Evolutionary conservation across 768 basidiomycete genomes (phyloP), one percentile per base, ranked within the genome.

Genomic region (Lentinus tigrinus): DNA sequence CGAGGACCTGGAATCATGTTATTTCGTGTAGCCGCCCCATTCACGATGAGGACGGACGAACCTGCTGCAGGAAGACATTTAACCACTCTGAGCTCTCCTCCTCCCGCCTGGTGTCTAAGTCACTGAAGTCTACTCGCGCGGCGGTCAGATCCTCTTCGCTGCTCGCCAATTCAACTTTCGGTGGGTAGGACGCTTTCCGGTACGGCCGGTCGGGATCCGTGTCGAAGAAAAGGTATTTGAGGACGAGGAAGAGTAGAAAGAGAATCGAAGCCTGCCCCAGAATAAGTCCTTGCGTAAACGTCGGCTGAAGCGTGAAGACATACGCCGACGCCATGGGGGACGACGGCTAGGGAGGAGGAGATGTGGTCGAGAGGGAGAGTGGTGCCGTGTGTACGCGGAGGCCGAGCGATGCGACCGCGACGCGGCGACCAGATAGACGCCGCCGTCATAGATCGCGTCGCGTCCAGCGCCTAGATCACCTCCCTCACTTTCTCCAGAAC

Each of bases 141-240:
- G 48, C 16, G 52, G 31, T 17, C 7, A 26, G 7, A 2, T 46
- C 57, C 7, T 52, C 49, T 4, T 44, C 56, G 5, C 47, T 56
- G 37, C 73, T 69, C 63, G 84, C 78, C 24, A 73, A 77, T 63
- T 83, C 82, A 47, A 81, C 73, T 57, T 79, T 78, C 3, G 85
- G 83, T 64, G 84, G 86, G 71, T 85, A 88, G 34, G 81, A 76
- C 1, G 82, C 77, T 0, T 79, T 77, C 60, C 82, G 82, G 65
- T 81, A 78, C 0, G 81, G 79, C 62, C 81, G 74, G 57, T 81
- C 76, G 26, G 84, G 79, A 17, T 62, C 64, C 6, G 91, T 85
- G 65, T 97, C 93, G 61, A 99, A 87, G 69, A 99, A 97, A 56
- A 98, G 86, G 75, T 97, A 98, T 69, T 92, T 91, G 74, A 99